phyloP scores from a whole-genome alignment of 805 yeast species.

The Pichia paraexigua region DNA sequence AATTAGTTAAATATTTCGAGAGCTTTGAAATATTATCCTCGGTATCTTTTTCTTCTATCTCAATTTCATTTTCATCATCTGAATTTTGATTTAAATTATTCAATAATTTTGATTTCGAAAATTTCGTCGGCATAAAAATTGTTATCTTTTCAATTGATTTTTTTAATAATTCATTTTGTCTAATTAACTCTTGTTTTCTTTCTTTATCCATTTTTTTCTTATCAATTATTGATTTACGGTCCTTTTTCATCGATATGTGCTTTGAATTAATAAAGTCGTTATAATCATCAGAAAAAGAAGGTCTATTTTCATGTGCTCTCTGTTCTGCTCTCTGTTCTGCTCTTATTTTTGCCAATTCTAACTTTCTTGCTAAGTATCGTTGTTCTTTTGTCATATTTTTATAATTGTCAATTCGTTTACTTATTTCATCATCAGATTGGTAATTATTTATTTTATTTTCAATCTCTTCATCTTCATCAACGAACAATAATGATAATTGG shows the following conservation, averaged over 20 bases:
- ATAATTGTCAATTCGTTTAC: constrained; percentile 14
- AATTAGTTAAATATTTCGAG: not conserved
- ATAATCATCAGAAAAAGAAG: not conserved
- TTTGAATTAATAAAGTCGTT: not conserved
- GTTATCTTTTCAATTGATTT: constrained; percentile 13
- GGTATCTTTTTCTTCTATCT: not conserved
- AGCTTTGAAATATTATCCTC: not conserved
- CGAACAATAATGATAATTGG: not conserved
- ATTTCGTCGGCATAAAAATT: constrained; percentile 13
- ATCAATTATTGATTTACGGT: constrained; percentile 4
- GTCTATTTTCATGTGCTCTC: not conserved
- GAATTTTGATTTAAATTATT: not conserved
- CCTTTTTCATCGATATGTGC: not conserved
- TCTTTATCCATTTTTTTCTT: constrained; percentile 3
- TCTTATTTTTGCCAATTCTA: constrained; percentile 7
- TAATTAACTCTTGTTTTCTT: constrained; percentile 2
- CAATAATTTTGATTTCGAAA: constrained; percentile 11
- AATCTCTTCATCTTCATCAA: constrained; percentile 1
- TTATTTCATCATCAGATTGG: constrained; percentile 2
- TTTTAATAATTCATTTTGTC: constrained; percentile 7
- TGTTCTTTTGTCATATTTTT: constrained; percentile 20
- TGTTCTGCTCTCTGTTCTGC: not conserved
- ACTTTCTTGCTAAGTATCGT: constrained; percentile 22
- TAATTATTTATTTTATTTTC: not conserved
- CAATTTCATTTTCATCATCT: not conserved